A percentile compares a stretch with the other conserved stretches of the same genome.
Evolutionary conservation across 31 red algal genomes (phyloP).

Genomic region (Endocladia muricata): DNA sequence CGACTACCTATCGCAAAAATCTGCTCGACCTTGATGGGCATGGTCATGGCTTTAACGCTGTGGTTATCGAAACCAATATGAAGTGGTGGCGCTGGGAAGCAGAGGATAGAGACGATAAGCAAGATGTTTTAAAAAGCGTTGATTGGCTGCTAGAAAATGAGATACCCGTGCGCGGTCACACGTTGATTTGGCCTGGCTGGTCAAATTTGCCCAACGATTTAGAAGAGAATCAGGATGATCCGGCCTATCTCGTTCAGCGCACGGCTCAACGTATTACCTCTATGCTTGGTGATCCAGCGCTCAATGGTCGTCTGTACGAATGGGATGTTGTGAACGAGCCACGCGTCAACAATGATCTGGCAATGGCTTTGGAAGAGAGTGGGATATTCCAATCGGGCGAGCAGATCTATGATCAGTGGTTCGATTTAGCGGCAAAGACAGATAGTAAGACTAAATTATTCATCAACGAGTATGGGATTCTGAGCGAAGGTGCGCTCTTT

Average conservation of each 20-base stretch:
- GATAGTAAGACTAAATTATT: slow-evolving; percentile 9
- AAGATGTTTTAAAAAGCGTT: slow-evolving; percentile 10
- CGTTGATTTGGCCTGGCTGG: slow-evolving; percentile 8
- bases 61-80: slow-evolving; percentile 22
- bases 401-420: slow-evolving; percentile 17
- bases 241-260: slow-evolving; percentile 5
- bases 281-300: too few species aligned
- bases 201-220: slow-evolving; percentile 12
- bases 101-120: not conserved
- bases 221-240: not conserved
- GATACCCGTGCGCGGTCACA: slow-evolving; percentile 4
- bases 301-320: too few species aligned
- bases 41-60: slow-evolving; percentile 16
- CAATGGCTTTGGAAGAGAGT: too few species aligned
- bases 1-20: slow-evolving; percentile 14
- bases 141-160: slow-evolving; percentile 4
- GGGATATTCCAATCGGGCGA: not conserved
- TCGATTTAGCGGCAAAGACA: not conserved
- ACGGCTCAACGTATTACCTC: too few species aligned
- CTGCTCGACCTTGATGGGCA: slow-evolving; percentile 6
- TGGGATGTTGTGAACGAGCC: too few species aligned
- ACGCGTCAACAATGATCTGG: too few species aligned
- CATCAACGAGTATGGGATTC: slow-evolving; percentile 11
- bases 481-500: not conserved
- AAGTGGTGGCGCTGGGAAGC: slow-evolving; percentile 22